A percentile compares a stretch with the other conserved stretches of the same genome.
These are phyloP conservation scores for Hirsutella thompsonii DNA, from an alignment of 2,329 filamentous ascomycete species.

Conservation along the genomic window DNA sequence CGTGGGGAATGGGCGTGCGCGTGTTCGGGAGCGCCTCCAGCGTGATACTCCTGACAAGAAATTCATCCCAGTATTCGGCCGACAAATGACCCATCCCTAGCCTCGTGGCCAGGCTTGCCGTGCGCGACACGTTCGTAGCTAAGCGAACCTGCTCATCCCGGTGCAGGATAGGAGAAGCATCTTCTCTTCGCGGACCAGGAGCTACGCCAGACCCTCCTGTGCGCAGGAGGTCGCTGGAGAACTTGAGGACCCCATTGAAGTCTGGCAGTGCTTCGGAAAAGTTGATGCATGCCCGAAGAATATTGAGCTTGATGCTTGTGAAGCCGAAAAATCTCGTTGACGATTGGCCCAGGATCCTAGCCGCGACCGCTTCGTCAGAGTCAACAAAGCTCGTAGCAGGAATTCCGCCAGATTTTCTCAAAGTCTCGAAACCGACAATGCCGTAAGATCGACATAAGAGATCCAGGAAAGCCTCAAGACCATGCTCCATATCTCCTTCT, in stretches of 20 bases:
- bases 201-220: slow-evolving; percentile 72
- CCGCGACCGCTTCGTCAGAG: slow-evolving; percentile 37
- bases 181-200: slow-evolving; percentile 54
- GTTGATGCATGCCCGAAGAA: slow-evolving; percentile 80
- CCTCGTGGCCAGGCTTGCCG: slow-evolving; percentile 62
- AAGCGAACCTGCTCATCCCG: slow-evolving; percentile 77
- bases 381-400: slow-evolving; percentile 19
- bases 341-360: slow-evolving; percentile 47
- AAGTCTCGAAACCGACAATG: slow-evolving; percentile 37
- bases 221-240: slow-evolving; percentile 72
- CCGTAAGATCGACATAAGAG: slow-evolving; percentile 51
- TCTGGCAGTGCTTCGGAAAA: slow-evolving; percentile 90
- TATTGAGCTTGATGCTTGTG: slow-evolving; percentile 67
- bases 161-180: slow-evolving; percentile 56
- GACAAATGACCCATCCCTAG: slow-evolving; percentile 57
- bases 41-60: slow-evolving; percentile 67
- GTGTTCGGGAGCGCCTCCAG: slow-evolving; percentile 50
- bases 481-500: slow-evolving; percentile 52
- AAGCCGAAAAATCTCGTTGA: slow-evolving; percentile 61
- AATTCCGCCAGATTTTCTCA: slow-evolving; percentile 12
- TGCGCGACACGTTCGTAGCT: slow-evolving; percentile 76
- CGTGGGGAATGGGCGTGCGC: slow-evolving; percentile 53
- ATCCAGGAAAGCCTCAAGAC: slow-evolving; percentile 50
- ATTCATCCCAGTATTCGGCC: slow-evolving; percentile 95
- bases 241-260: slow-evolving; percentile 77